Conservation (phyloP, 2,329 filamentous ascomycete species). For the Colletotrichum paranaense region DNA sequence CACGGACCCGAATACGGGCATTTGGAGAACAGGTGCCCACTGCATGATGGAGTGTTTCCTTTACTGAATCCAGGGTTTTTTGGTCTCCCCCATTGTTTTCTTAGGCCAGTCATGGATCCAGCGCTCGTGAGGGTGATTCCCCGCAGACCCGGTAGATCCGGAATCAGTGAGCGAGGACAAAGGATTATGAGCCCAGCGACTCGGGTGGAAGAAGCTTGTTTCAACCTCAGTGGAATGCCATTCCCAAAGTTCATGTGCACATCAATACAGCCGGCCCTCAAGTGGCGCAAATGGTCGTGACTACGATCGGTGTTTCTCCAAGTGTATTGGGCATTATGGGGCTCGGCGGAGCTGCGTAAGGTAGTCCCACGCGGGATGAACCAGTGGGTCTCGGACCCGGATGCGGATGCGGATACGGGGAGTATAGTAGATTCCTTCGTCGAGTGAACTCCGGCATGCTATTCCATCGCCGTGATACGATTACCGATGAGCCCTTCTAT, state of each 20-base stretch:
- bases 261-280: no score
- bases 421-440: neutral
- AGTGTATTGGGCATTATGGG: neutral
- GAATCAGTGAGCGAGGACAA: neutral
- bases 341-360: neutral
- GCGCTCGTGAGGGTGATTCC: neutral
- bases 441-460: neutral
- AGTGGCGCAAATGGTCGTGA: neutral
- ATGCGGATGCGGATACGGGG: conserved; percentile 32
- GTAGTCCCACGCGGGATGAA: neutral
- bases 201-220: conserved; percentile 11
- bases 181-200: neutral
- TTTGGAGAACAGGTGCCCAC: neutral
- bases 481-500: no score
- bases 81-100: no score
- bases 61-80: neutral
- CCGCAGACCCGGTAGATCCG: neutral
- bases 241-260: no score
- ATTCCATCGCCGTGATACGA: neutral
- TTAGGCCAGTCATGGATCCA: no score
- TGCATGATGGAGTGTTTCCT: neutral
- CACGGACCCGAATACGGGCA: conserved; percentile 22
- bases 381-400: conserved; percentile 4
- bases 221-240: neutral
- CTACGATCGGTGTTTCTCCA: neutral